Conservation (phyloP, 164 flowering plant species). For the Stephania japonica region DNA sequence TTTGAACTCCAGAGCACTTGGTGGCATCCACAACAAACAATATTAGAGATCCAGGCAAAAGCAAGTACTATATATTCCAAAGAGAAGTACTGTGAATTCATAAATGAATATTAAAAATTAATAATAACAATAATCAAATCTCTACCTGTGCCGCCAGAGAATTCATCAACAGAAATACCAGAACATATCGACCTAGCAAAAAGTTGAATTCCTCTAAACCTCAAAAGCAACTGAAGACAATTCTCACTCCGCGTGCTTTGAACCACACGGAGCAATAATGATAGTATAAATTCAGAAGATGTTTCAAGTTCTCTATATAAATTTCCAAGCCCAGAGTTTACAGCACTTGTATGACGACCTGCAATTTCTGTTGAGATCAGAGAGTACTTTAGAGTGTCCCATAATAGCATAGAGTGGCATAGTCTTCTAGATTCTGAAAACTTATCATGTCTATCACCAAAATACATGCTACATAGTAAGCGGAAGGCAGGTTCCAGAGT, state of each 20-base stretch:
- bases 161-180: slow-evolving; percentile 35
- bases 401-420: slow-evolving; percentile 56
- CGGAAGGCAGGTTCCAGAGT: slow-evolving; percentile 44
- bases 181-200: slow-evolving; percentile 59
- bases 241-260: slow-evolving; percentile 42
- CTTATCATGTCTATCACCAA: slow-evolving; percentile 38
- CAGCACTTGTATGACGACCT: slow-evolving; percentile 37
- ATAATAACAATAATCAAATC: slow-evolving; percentile 27
- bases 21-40: background rate
- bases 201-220: slow-evolving; percentile 68
- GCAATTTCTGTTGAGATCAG: slow-evolving; percentile 81
- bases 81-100: background rate
- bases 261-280: slow-evolving; percentile 52
- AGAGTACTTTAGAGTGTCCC: slow-evolving; percentile 87
- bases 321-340: slow-evolving; percentile 38
- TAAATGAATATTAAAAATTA: background rate
- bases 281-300: slow-evolving; percentile 52
- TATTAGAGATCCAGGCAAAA: background rate
- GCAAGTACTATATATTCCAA: background rate
- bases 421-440: slow-evolving; percentile 36
- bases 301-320: slow-evolving; percentile 59
- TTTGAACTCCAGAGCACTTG: background rate
- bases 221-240: slow-evolving; percentile 47
- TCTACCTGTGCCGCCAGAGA: slow-evolving; percentile 19
- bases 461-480: slow-evolving; percentile 58